Evolutionary conservation across 2,329 filamentous ascomycete genomes (phyloP).

Genomic region (Paecilomyces formosus): DNA sequence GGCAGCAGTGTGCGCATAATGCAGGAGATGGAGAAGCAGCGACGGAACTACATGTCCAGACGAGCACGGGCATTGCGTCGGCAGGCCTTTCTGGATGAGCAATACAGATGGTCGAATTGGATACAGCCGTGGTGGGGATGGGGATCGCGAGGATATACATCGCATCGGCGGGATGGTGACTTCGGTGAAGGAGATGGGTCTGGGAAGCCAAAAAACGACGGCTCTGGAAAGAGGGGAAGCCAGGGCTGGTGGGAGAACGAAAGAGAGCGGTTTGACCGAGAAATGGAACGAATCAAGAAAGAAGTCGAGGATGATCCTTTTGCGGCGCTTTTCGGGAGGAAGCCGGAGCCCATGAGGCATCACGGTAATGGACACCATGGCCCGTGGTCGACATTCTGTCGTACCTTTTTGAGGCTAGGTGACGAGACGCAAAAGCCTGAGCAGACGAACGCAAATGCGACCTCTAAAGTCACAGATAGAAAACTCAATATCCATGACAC

Average conservation of each 20-base stretch:
- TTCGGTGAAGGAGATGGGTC: neutral
- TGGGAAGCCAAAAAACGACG: neutral
- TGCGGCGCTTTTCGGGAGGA: slow-evolving; percentile 31
- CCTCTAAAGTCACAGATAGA: neutral
- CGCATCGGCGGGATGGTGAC: neutral
- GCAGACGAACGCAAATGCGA: slow-evolving; percentile 1
- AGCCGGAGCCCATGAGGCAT: slow-evolving; percentile 16
- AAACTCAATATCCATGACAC: neutral
- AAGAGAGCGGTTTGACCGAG: slow-evolving; percentile 13
- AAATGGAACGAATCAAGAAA: slow-evolving; percentile 30
- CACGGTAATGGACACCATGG: slow-evolving; percentile 11
- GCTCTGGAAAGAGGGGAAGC: neutral
- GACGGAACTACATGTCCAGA: neutral
- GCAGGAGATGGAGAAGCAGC: neutral
- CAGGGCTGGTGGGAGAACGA: slow-evolving; percentile 15
- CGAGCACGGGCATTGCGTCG: neutral
- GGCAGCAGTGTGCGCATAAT: neutral
- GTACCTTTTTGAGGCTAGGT: slow-evolving; percentile 17
- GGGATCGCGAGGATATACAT: slow-evolving; percentile 4
- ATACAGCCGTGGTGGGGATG: slow-evolving; percentile 9
- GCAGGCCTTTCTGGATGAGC: neutral
- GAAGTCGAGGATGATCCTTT: slow-evolving; percentile 32
- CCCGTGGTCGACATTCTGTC: slow-evolving; percentile 22
- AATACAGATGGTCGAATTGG: neutral
- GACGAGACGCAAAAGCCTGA: slow-evolving; percentile 1